Evolutionary conservation across 495 filamentous ascomycete species (phyloP), one percentile per base, ranked within the genome.

Genomic region (Venustampulla echinocandica): DNA sequence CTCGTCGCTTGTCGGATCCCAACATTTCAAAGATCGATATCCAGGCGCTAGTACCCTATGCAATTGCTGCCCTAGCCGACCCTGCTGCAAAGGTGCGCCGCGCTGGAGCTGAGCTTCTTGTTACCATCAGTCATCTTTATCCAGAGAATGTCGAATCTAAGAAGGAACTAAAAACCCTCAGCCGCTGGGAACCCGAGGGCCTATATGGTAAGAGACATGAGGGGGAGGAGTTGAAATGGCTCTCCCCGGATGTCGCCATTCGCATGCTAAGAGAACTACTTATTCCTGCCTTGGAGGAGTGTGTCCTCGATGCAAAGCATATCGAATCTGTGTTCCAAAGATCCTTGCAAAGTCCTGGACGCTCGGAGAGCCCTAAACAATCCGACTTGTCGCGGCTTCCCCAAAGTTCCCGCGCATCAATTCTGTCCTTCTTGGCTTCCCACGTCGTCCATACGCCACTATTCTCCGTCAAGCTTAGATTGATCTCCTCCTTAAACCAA

Each of bases 1-100:
- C 73, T 15, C 60, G 64, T 4, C 63, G 72, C 17, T 53, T 93
- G 17, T 69, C 68, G 38, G 69, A 69, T 10, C 54, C 56, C 5
- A 62, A 71, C 21, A 70, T 63, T 27, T 52, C 63, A 19, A 63
- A 63, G n/a, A 47, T 80, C 38, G 89, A 93, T 58, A 69, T 81
- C 30, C 90, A 95, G 57, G 77, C 79, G 2, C 55, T 94, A 15
- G 50, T 95, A 21, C 89, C 90, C 11, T 94, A 93, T 61, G 60
- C 80, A 23, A 59, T 95, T 25, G 69, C 68, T 44, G 85, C 82
- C 7, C 73, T 98, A 14, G 67, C 78, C 20, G 92, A 98, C 61
- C 62, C 75, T 2, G 79, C 83, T 1, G 73, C 75, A 44, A 80
- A 73, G 36, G 82, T 95, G 42, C 80, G 92, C 22, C 75, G 77